A percentile compares a stretch with the other conserved stretches of the same genome.
These are phyloP conservation scores for Ramaria sp. DNA, from an alignment of 768 basidiomycete species.

Conservation along the genomic window DNA sequence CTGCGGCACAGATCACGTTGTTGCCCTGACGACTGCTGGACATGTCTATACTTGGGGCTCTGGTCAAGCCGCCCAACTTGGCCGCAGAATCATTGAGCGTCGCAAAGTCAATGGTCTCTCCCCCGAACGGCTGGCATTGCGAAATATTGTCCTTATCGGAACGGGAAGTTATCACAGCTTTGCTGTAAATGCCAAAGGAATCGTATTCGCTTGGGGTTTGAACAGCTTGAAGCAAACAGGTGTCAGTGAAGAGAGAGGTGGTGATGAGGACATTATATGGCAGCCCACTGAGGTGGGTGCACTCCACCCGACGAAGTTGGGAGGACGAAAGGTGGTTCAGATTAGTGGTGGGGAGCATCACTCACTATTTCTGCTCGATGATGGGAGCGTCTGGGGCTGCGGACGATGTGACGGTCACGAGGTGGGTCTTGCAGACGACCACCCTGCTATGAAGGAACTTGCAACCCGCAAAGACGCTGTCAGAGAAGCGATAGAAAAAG, in stretches of 20 bases:
- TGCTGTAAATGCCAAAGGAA: slow-evolving; percentile 29
- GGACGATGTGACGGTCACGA: slow-evolving; percentile 81
- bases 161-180: slow-evolving; percentile 36
- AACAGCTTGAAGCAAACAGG: slow-evolving; percentile 76
- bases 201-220: slow-evolving; percentile 39
- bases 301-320: slow-evolving; percentile 51
- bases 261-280: slow-evolving; percentile 44
- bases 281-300: slow-evolving; percentile 54
- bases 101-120: slow-evolving; percentile 30
- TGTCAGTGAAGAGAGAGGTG: slow-evolving; percentile 36
- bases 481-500: neutral
- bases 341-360: slow-evolving; percentile 85
- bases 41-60: slow-evolving; percentile 37
- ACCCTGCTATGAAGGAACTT: slow-evolving; percentile 9
- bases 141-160: slow-evolving; percentile 30
- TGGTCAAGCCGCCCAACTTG: slow-evolving; percentile 34
- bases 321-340: slow-evolving; percentile 51
- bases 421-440: slow-evolving; percentile 38
- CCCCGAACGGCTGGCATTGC: slow-evolving; percentile 30
- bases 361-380: slow-evolving; percentile 75
- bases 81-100: slow-evolving; percentile 32
- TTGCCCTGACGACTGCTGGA: slow-evolving; percentile 35
- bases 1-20: slow-evolving; percentile 34
- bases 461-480: neutral
- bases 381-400: slow-evolving; percentile 77